Percentiles rank a stretch among this genome's conserved stretches.
Evolutionary conservation across 2,329 filamentous ascomycete species (phyloP).

Genomic region (Plectosphaerella cucumerina): DNA sequence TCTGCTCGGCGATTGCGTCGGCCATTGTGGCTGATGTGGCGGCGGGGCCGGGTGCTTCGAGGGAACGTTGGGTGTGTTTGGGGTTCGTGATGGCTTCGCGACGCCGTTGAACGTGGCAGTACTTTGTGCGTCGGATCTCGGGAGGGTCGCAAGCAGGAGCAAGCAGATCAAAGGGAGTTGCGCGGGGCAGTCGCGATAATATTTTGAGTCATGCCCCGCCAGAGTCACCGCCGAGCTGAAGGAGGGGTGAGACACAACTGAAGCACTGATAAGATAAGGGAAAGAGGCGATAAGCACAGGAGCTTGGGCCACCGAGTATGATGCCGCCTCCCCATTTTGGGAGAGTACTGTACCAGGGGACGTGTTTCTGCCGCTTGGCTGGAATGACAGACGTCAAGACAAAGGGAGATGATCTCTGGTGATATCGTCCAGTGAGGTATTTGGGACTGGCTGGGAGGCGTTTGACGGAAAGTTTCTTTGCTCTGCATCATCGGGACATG

Average conservation of each 20-base stretch:
- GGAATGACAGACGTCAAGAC: too few relatives aligned
- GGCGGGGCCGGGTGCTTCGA: neutral
- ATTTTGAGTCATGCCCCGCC: slow-evolving; percentile 1
- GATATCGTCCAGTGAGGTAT: too few relatives aligned
- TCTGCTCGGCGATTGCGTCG: slow-evolving; percentile 40
- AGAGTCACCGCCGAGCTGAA: neutral
- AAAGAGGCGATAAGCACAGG: neutral
- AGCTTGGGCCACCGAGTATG: neutral
- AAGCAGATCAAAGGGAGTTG: slow-evolving; percentile 4
- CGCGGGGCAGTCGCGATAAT: neutral
- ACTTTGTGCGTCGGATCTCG: too few relatives aligned
- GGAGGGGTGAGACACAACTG: slow-evolving; percentile 6
- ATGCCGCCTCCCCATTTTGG: neutral
- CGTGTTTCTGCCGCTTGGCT: neutral
- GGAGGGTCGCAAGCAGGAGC: neutral
- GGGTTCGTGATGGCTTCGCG: too few relatives aligned
- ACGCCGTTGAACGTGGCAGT: too few relatives aligned
- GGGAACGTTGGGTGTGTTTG: too few relatives aligned
- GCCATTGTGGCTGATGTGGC: slow-evolving; percentile 33
- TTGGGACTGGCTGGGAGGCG: too few relatives aligned
- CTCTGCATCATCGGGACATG: too few relatives aligned
- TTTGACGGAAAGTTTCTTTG: too few relatives aligned
- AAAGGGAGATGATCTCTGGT: too few relatives aligned
- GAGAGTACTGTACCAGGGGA: too few relatives aligned
- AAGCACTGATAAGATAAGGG: slow-evolving; percentile 6